Evolutionary conservation across 768 basidiomycete species (phyloP), one percentile per base, ranked within the genome.

Genomic region (Artomyces pyxidatus): DNA sequence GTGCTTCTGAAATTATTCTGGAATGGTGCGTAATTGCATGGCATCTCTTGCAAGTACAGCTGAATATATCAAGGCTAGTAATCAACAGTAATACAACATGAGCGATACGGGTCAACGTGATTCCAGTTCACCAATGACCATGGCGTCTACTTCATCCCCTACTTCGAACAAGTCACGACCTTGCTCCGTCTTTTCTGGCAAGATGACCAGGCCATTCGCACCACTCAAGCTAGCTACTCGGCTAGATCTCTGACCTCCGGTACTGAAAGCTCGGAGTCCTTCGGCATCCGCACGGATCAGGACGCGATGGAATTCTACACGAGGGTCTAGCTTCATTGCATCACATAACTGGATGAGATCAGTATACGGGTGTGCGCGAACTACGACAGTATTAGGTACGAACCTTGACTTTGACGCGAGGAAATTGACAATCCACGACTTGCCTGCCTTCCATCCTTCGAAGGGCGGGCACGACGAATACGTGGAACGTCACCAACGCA

Each of bases 201-300:
- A 61, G 19, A 83, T 72, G 0, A 86, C 78, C 37, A 94, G 66
- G 2, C 81, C 90, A 61, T 93, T 92, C 14, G 89, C 88, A 2
- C 83, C 84, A 37, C 75, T 81, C 42, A 95, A 59, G 56, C 89
- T 92, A 11, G 84, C 84, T 4, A 85, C 83, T 21, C 88, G 72
- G 58, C 85, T 88, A 16, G 89, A 91, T 6, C 90, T 71, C 61
- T 95, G 92, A 0, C 89, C 88, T 21, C 92, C 91, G 0, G 91
- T 94, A 47, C 84, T 90, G 55, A 71, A 77, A 2, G 88, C 91
- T 48, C 71, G 71, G 47, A 89, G 68, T 7, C 75, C 75, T 25
- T 66, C 70, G 1, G 51, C 47, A 0, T 56, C 53, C 1, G 72
- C 67, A n/a, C 66, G 66, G 32, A 93, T 71, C 14, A 78, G 57